phyloP scores from a whole-genome alignment of 257 asterid species.

The Solanum gandarillasii region DNA sequence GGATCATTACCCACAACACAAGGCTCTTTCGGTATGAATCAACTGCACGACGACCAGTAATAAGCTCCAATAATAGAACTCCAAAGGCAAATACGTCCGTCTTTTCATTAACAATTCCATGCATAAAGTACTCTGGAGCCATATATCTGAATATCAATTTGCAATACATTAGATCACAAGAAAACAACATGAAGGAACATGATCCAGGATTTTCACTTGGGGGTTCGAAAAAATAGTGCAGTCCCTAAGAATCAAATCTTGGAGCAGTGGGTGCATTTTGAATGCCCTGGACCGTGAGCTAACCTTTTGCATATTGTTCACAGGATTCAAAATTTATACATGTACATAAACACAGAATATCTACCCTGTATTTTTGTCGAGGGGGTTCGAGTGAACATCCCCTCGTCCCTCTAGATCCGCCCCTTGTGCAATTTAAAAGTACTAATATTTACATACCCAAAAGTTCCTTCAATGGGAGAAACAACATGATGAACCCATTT shows the following conservation, averaged over 20 bases:
- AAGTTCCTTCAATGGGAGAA: conserved; percentile 97
- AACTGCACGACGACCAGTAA: conserved; percentile 90
- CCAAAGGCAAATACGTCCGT: conserved; percentile 88
- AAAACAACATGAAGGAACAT: neutral
- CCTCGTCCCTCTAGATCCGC: neutral
- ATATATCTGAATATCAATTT: conserved; percentile 43
- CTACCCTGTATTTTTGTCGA: neutral
- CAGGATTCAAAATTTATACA: neutral
- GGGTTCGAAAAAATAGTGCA: neutral
- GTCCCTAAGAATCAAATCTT: too few relatives aligned
- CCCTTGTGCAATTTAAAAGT: neutral
- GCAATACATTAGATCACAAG: neutral
- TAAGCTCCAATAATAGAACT: conserved; percentile 43
- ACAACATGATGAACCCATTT: conserved; percentile 84
- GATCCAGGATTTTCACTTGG: neutral
- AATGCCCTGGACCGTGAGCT: neutral
- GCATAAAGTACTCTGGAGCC: conserved; percentile 99
- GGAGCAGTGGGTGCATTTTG: too few relatives aligned
- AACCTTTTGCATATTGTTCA: neutral
- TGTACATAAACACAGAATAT: neutral
- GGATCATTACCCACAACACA: conserved; percentile 74
- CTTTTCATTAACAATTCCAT: conserved; percentile 77
- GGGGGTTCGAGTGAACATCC: neutral
- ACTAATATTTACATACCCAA: conserved; percentile 43
- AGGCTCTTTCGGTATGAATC: conserved; percentile 74